Conservation (phyloP, 2,329 filamentous ascomycete species). For the Aspergillus sp. region DNA sequence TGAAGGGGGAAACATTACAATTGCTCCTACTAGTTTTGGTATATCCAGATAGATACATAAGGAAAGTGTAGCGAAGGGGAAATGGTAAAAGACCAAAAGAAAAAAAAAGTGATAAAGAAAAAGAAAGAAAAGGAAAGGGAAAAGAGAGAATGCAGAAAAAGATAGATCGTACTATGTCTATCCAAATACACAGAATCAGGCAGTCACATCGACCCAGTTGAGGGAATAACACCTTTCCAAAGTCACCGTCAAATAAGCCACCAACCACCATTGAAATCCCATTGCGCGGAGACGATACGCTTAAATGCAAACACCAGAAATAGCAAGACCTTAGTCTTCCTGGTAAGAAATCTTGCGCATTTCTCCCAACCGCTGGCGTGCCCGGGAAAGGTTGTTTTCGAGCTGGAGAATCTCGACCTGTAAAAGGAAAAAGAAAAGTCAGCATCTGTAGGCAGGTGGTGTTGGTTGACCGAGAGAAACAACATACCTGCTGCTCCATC, state of each 20-base stretch:
- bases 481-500: constrained; percentile 96
- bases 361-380: constrained; percentile 80
- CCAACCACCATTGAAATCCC: background rate
- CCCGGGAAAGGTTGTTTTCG: constrained; percentile 77
- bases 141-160: too few species aligned
- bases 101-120: background rate
- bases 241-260: background rate
- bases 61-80: too few species aligned
- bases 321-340: constrained; percentile 52
- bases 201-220: too few species aligned
- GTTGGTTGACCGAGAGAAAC: constrained; percentile 3
- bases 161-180: too few species aligned
- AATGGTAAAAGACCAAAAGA: background rate
- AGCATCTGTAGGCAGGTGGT: background rate
- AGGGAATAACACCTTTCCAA: too few species aligned
- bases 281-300: too few species aligned
- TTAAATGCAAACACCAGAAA: background rate
- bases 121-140: background rate
- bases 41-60: background rate
- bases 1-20: too few species aligned
- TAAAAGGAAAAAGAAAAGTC: constrained; percentile 5
- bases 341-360: constrained; percentile 98
- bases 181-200: too few species aligned
- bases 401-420: constrained; percentile 96
- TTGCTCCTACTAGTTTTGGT: background rate